Conservation (phyloP, 2,329 filamentous ascomycete species). For the Xylariaceae sp. region DNA sequence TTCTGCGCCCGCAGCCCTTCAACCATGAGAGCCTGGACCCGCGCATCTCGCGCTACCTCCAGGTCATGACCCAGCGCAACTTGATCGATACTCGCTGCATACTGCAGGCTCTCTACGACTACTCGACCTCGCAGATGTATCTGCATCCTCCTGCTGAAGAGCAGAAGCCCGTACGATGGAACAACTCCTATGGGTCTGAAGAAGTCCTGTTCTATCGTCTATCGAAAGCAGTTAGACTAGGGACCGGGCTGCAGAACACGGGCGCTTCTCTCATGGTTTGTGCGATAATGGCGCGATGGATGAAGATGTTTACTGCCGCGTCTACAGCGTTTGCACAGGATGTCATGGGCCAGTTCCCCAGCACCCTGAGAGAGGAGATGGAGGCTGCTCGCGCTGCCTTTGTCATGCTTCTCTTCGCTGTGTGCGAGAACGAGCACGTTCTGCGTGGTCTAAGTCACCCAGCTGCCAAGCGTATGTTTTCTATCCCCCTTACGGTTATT, state of each 20-base stretch:
- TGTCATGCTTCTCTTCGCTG: conserved; percentile 55
- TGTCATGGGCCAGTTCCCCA: conserved; percentile 42
- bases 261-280: conserved; percentile 48
- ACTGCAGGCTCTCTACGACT: conserved; percentile 50
- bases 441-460: conserved; percentile 49
- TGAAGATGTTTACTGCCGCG: conserved; percentile 51
- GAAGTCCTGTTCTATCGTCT: conserved; percentile 93
- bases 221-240: conserved; percentile 72
- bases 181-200: conserved; percentile 59
- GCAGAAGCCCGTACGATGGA: conserved; percentile 41
- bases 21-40: conserved; percentile 52
- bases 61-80: conserved; percentile 47
- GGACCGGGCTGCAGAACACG: conserved; percentile 41
- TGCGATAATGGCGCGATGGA: conserved; percentile 51
- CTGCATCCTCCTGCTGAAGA: conserved; percentile 24
- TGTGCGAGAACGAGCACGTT: conserved; percentile 56
- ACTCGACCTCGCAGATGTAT: conserved; percentile 48
- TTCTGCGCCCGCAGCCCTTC: conserved; percentile 48
- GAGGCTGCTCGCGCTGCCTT: conserved; percentile 58
- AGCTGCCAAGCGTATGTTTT: conserved; percentile 45
- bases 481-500: too few relatives aligned
- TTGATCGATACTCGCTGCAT: conserved; percentile 52
- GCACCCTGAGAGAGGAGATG: conserved; percentile 50
- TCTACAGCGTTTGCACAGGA: conserved; percentile 45
- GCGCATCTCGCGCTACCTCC: conserved; percentile 54